phyloP scores from a whole-genome alignment of 2,329 filamentous ascomycete genomes.

The Ambrosiella cleistominuta region DNA sequence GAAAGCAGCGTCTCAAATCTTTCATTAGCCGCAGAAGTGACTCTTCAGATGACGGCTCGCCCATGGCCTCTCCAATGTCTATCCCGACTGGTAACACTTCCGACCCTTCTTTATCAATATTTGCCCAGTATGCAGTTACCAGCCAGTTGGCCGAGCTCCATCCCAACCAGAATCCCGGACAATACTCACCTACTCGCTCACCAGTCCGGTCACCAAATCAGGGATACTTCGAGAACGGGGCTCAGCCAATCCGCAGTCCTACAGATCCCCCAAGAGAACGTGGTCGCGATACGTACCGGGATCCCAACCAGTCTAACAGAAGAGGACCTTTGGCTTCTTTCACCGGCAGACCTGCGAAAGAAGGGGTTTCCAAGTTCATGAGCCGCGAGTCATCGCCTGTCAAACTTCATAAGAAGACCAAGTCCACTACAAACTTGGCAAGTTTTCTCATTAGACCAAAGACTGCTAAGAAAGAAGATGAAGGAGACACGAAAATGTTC shows the following conservation, averaged over 20 bases:
- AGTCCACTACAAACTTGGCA: conserved; percentile 69
- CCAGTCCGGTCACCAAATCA: conserved; percentile 7
- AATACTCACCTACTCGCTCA: conserved; percentile 7
- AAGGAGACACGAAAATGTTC: conserved; percentile 3
- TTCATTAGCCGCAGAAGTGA: conserved; percentile 12
- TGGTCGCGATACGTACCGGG: conserved; percentile 22
- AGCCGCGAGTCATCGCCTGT: conserved; percentile 32
- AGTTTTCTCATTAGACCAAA: conserved; percentile 58
- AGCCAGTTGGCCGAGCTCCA: conserved; percentile 10
- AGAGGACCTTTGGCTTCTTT: conserved; percentile 8
- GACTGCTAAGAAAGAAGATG: conserved; percentile 41
- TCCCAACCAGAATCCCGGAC: conserved; percentile 5
- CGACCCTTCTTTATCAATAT: conserved; percentile 8
- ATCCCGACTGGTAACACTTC: conserved; percentile 7
- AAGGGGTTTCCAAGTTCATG: conserved; percentile 19
- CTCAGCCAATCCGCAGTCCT: neutral
- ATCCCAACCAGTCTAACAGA: neutral
- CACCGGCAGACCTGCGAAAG: conserved; percentile 3
- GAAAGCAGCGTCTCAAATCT: conserved; percentile 10
- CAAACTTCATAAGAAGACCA: conserved; percentile 54
- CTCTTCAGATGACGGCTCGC: conserved; percentile 8
- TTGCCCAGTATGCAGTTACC: conserved; percentile 8
- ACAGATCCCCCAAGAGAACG: conserved; percentile 11
- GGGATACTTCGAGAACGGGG: neutral
- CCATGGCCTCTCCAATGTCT: conserved; percentile 8